Conservation (phyloP, 164 flowering plant genomes). For the Sextonia rubra region DNA sequence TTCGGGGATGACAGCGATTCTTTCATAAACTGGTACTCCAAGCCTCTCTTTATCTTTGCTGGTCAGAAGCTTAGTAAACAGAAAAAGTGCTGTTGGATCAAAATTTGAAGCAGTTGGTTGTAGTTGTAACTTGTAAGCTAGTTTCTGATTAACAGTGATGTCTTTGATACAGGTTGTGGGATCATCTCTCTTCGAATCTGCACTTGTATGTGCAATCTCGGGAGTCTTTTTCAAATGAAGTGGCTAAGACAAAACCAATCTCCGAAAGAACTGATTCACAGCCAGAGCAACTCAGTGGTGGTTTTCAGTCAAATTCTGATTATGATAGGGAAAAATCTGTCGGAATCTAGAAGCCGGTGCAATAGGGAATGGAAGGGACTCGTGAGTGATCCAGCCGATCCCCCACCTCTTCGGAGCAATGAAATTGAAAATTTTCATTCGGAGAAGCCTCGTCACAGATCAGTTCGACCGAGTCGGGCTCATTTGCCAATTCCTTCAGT, state of each 20-base stretch:
- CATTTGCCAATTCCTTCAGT: constrained; percentile 36
- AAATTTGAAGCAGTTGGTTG: background rate
- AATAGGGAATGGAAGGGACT: constrained; percentile 63
- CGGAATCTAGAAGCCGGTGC: constrained; percentile 37
- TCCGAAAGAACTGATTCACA: constrained; percentile 18
- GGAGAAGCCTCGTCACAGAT: constrained; percentile 28
- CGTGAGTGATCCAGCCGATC: constrained; percentile 45
- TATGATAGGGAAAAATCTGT: constrained; percentile 32
- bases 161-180: constrained; percentile 79
- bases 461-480: constrained; percentile 30
- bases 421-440: constrained; percentile 24
- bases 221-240: constrained; percentile 36
- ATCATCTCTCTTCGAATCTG: constrained; percentile 63
- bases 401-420: constrained; percentile 55
- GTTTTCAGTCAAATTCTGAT: constrained; percentile 33
- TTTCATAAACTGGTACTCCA: constrained; percentile 74
- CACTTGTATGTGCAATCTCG: constrained; percentile 46
- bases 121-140: constrained; percentile 3
- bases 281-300: background rate
- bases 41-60: background rate
- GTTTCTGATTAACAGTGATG: background rate
- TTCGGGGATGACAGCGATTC: constrained; percentile 77
- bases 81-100: background rate
- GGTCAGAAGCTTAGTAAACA: background rate
- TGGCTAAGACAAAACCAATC: constrained; percentile 22